phyloP scores from a whole-genome alignment of 768 basidiomycete genomes.

The Cystoderma amianthinum region DNA sequence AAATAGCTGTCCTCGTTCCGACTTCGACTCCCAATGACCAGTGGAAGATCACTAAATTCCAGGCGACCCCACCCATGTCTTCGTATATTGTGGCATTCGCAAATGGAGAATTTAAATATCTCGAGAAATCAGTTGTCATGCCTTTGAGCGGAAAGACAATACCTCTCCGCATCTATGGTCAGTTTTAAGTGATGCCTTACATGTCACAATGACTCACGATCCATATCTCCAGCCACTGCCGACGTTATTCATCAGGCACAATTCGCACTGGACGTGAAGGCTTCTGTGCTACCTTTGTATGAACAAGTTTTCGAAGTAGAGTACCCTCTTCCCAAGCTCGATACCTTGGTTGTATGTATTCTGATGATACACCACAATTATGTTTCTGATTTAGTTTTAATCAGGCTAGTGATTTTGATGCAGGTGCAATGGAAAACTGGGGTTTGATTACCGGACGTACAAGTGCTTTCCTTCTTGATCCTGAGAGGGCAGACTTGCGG shows the following conservation, averaged over 20 bases:
- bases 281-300: conserved; percentile 77
- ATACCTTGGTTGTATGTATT: too few relatives aligned
- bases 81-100: conserved; percentile 89
- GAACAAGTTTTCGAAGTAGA: conserved; percentile 91
- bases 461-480: conserved; percentile 72
- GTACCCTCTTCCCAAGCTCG: too few relatives aligned
- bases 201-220: too few relatives aligned
- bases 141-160: too few relatives aligned
- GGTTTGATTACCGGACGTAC: conserved; percentile 90
- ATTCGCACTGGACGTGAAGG: conserved; percentile 86
- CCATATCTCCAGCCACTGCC: conserved; percentile 50
- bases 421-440: conserved; percentile 93
- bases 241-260: conserved; percentile 80
- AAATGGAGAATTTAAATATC: conserved; percentile 68
- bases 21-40: conserved; percentile 20
- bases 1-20: neutral
- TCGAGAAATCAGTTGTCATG: conserved; percentile 70
- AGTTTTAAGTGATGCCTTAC: conserved; percentile 14
- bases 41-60: conserved; percentile 84
- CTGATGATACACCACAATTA: too few relatives aligned
- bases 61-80: too few relatives aligned
- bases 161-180: conserved; percentile 82
- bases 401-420: too few relatives aligned
- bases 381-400: too few relatives aligned
- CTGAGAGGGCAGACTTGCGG: conserved; percentile 60